phyloP scores from a whole-genome alignment of 2,329 filamentous ascomycete genomes.

The Fusarium avenaceum region DNA sequence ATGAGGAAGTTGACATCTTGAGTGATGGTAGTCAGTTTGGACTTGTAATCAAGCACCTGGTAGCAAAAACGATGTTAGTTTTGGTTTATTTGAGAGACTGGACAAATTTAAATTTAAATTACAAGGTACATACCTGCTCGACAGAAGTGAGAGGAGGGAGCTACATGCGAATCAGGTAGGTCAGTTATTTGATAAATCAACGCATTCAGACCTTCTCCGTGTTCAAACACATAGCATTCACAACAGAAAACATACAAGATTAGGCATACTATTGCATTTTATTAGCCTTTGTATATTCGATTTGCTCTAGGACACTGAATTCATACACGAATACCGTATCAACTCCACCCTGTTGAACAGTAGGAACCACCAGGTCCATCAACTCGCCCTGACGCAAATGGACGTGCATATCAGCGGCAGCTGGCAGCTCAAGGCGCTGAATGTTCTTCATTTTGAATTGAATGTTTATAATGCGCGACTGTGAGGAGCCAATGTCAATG shows the following conservation, averaged over 20 bases:
- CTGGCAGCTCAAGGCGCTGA: conserved; percentile 66
- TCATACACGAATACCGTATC: conserved; percentile 70
- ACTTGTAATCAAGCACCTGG: conserved; percentile 75
- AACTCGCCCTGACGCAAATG: conserved; percentile 77
- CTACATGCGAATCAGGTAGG: conserved; percentile 6
- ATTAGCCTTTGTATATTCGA: conserved; percentile 40
- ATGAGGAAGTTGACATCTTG: conserved; percentile 77
- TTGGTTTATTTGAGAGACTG: too few relatives aligned
- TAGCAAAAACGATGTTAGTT: not conserved
- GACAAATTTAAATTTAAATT: not conserved
- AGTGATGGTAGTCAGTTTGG: conserved; percentile 70
- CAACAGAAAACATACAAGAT: conserved; percentile 61
- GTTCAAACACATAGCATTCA: conserved; percentile 17
- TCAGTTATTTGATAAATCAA: conserved; percentile 15
- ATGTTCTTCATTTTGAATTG: conserved; percentile 41
- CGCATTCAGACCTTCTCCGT: not conserved
- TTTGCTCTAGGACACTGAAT: conserved; percentile 29
- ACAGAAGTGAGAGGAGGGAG: conserved; percentile 41
- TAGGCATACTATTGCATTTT: conserved; percentile 63
- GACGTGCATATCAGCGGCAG: conserved; percentile 77
- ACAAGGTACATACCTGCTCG: conserved; percentile 29
- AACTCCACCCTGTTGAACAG: conserved; percentile 71
- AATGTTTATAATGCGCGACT: not conserved
- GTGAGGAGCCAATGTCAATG: conserved; percentile 9
- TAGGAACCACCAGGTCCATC: conserved; percentile 69